These are phyloP conservation scores for Micractinium conductrix DNA, from an alignment of 139 green algal genomes.

Conservation along the genomic window DNA sequence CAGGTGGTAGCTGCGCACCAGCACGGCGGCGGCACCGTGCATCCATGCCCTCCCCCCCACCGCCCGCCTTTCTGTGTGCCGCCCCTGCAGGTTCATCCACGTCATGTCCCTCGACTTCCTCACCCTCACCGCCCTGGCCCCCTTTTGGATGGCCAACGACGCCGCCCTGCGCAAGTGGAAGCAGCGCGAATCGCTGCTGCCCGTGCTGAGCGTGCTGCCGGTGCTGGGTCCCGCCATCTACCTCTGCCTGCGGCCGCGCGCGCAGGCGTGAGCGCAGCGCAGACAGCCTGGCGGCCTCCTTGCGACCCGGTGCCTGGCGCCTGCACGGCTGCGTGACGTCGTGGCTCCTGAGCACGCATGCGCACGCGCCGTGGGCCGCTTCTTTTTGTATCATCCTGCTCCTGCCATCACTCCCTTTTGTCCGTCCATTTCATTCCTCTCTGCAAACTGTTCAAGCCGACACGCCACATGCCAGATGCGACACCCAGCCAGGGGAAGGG, in stretches of 20 bases:
- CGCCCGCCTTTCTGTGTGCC: too few species aligned
- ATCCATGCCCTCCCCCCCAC: neutral
- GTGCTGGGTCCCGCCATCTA: conserved; percentile 76
- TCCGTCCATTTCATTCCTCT: neutral
- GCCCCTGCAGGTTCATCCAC: conserved; percentile 67
- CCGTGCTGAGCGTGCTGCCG: conserved; percentile 71
- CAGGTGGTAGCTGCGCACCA: neutral
- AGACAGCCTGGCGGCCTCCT: too few species aligned
- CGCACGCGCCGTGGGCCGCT: too few species aligned
- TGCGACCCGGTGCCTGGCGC: too few species aligned
- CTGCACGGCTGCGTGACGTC: too few species aligned
- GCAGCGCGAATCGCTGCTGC: conserved; percentile 55
- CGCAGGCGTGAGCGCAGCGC: conserved; percentile 30
- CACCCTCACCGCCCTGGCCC: conserved; percentile 68
- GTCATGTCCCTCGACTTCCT: conserved; percentile 83
- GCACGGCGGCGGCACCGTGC: neutral
- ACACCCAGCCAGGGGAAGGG: too few species aligned
- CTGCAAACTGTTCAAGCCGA: too few species aligned
- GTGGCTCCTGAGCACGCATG: too few species aligned
- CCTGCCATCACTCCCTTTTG: neutral
- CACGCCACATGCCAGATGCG: too few species aligned
- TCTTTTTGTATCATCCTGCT: too few species aligned
- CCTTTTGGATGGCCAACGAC: conserved; percentile 90
- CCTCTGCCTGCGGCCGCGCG: conserved; percentile 73
- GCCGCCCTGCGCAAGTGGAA: conserved; percentile 77